Conservation (phyloP, 257 asterid species). For the Jacaranda copaia region DNA sequence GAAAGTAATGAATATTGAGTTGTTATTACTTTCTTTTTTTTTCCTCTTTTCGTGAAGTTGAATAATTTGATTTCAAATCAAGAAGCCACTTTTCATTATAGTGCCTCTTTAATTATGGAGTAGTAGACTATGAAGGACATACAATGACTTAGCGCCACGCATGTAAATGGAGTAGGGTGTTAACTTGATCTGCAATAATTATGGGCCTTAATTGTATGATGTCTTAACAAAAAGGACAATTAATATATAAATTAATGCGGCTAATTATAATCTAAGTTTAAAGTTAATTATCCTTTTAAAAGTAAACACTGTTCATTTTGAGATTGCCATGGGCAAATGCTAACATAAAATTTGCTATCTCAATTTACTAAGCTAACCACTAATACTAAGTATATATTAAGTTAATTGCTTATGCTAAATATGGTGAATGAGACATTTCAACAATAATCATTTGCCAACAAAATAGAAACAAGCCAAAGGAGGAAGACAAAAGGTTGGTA, state of each 20-base stretch:
- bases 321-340: too few relatives aligned
- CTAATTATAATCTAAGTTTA: too few relatives aligned
- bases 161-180: neutral
- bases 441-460: too few relatives aligned
- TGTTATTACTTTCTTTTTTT: too few relatives aligned
- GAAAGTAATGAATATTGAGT: neutral
- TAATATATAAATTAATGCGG: too few relatives aligned
- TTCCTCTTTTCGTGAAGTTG: neutral
- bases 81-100: constrained; percentile 4
- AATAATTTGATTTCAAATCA: neutral
- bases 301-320: too few relatives aligned
- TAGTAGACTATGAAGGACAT: neutral
- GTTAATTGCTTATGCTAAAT: too few relatives aligned
- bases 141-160: constrained; percentile 9
- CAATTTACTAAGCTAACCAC: too few relatives aligned
- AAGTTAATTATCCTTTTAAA: too few relatives aligned
- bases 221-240: too few relatives aligned
- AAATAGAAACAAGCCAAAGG: neutral
- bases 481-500: neutral
- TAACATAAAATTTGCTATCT: too few relatives aligned
- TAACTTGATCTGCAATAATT: neutral
- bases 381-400: too few relatives aligned
- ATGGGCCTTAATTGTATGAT: neutral
- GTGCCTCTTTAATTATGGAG: constrained; percentile 25
- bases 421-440: neutral